phyloP scores from a whole-genome alignment of 441 rosid species.

The Jatropha multifida region DNA sequence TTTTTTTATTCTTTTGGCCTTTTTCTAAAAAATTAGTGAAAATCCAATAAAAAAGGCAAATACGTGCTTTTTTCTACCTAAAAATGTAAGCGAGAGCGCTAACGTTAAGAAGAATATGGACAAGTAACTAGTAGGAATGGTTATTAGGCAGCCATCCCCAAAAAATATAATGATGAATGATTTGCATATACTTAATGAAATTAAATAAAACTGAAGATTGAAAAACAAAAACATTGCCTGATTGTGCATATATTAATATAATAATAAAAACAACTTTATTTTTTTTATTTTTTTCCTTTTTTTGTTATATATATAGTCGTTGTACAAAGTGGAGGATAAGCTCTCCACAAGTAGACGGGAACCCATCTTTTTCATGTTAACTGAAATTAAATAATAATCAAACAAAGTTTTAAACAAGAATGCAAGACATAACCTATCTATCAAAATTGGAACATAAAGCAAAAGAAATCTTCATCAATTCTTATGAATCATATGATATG shows the following conservation, averaged over 20 bases:
- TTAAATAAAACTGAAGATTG: background rate
- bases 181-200: background rate
- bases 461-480: background rate
- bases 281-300: background rate
- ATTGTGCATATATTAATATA: background rate
- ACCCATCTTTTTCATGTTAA: background rate
- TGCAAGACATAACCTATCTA: background rate
- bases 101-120: background rate
- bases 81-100: background rate
- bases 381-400: background rate
- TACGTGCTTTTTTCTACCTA: background rate
- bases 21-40: no score
- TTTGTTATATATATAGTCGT: background rate
- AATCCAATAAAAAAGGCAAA: no score
- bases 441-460: slow-evolving; percentile 13
- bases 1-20: no score
- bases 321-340: background rate
- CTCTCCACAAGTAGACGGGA: background rate
- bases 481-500: background rate
- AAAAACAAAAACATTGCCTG: background rate
- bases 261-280: background rate
- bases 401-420: background rate
- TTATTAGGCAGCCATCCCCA: background rate
- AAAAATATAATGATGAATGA: no score
- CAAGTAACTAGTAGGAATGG: background rate